These are phyloP conservation scores for Microdochium nivale DNA, from an alignment of 2,329 filamentous ascomycete species.

Conservation along the genomic window DNA sequence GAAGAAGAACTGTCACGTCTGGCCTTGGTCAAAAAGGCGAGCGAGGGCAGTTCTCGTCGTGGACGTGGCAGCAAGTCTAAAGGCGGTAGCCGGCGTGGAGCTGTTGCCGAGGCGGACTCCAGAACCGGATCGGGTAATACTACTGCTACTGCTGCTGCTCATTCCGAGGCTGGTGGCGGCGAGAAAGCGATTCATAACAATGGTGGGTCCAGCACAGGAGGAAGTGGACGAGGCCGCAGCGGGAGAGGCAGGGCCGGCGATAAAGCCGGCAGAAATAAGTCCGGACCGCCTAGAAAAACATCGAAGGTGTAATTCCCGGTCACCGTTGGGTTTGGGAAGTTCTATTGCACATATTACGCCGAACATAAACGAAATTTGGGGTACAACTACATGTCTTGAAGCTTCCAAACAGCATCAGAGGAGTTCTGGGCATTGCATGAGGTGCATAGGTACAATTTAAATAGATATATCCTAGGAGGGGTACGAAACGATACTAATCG, in stretches of 20 bases:
- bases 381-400: too few relatives aligned
- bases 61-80: constrained; percentile 3
- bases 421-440: too few relatives aligned
- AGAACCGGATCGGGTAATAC: not conserved
- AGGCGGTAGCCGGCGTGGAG: not conserved
- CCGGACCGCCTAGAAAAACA: not conserved
- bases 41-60: constrained; percentile 18
- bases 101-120: not conserved
- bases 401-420: too few relatives aligned
- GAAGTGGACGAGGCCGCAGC: not conserved
- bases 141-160: not conserved
- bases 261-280: not conserved
- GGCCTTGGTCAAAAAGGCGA: constrained; percentile 33
- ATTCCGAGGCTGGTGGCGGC: not conserved
- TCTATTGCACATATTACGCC: not conserved
- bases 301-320: not conserved
- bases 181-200: not conserved
- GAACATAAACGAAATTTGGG: not conserved
- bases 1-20: constrained; percentile 45
- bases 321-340: not conserved
- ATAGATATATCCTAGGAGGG: too few relatives aligned
- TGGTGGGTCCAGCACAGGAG: not conserved
- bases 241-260: not conserved
- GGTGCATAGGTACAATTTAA: too few relatives aligned
- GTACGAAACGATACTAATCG: too few relatives aligned